Base-by-base conservation (phyloP, 1,284 basidiomycete genomes). In the Trichosporon ovoides region DNA sequence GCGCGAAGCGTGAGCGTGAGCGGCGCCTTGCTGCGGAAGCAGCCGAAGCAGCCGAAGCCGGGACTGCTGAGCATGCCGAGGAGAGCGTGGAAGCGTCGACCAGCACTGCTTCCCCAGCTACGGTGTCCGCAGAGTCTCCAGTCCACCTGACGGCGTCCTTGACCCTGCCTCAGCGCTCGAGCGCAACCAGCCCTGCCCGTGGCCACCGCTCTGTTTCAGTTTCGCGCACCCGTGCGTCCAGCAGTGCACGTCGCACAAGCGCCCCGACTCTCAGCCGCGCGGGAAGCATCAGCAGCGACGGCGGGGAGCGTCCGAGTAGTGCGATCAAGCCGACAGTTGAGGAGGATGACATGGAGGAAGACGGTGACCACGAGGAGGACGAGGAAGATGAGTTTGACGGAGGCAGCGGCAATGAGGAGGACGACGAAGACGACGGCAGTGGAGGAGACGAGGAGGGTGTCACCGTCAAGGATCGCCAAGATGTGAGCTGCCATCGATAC, bases 381-480 rank as follows among this genome's bases (percentile, higher is more conserved):
- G 68, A 68, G 24, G 66, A 66, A 6, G 65, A 68, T 10, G 66
- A 66, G 16, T 67, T 68, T 14, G 68, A 65, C 10, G 69, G 68
- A 14, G 12, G 9, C 12, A 48, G 43, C 19, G 43, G 19, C 7
- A 68, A 69, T 2, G 72, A 72, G 14, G 72, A 68, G 12, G 68
- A 71, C 18, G 70, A 69, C 5, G 68, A 70, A 7, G 70, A 67
- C 18, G 68, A 66, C 35, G 67, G 59, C 19, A 66, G 65, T 18
- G 65, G 60, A 16, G 72, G 72, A 38, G 86, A 85, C 35, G 92
- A 97, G 67, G 91, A 89, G 37, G 92, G 81, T 52, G 81, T 98
- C 68, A 98, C 95, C 0, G 80, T 98, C 66, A 93, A 89, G 77
- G 94, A 98, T 68, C 86, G 96, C 31, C 96, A 99, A 76, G 97